Conservation (phyloP, 768 basidiomycete species). For the Coprinopsis marcescibilis region DNA sequence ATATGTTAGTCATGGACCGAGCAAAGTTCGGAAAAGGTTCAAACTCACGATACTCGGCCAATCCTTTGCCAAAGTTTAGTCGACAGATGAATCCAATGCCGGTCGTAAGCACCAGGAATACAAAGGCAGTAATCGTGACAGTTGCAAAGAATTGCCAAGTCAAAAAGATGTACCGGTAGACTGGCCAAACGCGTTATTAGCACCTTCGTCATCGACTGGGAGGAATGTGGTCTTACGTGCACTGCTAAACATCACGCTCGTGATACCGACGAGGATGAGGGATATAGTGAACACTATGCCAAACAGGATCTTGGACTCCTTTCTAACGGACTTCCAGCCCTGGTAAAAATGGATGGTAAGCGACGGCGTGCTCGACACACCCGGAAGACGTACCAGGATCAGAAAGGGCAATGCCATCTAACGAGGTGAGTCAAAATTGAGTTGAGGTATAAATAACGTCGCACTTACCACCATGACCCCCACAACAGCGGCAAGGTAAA, state of each 20-base stretch:
- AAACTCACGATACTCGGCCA: conserved; percentile 45
- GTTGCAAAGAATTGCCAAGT: conserved; percentile 46
- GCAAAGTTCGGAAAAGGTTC: neutral
- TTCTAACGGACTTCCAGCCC: conserved; percentile 46
- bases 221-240: conserved; percentile 25
- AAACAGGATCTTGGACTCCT: conserved; percentile 37
- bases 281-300: conserved; percentile 33
- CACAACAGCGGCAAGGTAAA: conserved; percentile 40
- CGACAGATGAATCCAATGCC: conserved; percentile 43
- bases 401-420: conserved; percentile 46
- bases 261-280: conserved; percentile 30
- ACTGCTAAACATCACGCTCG: conserved; percentile 38
- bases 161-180: conserved; percentile 37
- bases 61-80: conserved; percentile 48
- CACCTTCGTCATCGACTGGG: neutral
- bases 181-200: conserved; percentile 17
- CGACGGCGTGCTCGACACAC: too few relatives aligned
- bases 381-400: conserved; percentile 28
- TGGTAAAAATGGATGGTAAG: conserved; percentile 15
- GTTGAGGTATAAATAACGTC: neutral
- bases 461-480: conserved; percentile 34
- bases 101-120: conserved; percentile 35
- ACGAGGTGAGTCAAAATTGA: neutral
- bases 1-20: neutral
- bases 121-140: conserved; percentile 36